Evolutionary conservation across 1,284 basidiomycete species (phyloP).

Genomic region (Coniferiporia sulphurascens): DNA sequence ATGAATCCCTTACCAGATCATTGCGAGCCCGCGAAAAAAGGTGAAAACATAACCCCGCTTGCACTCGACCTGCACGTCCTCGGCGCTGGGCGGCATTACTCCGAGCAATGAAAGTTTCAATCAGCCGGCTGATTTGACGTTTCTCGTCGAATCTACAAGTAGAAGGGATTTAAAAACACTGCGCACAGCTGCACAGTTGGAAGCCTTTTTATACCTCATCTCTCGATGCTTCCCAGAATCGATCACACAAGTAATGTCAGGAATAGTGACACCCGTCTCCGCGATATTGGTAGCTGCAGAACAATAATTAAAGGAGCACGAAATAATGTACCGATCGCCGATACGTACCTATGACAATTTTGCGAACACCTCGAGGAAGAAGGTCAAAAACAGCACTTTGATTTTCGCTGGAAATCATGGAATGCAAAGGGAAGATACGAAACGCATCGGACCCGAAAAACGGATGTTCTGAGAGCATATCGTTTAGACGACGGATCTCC

Average conservation of each 20-base stretch:
- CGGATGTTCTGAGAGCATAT: conserved; percentile 75
- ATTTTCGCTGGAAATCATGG: conserved; percentile 85
- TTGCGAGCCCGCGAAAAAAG: conserved; percentile 89
- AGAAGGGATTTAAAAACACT: conserved; percentile 17
- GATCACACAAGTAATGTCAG: conserved; percentile 97
- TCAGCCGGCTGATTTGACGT: conserved; percentile 88
- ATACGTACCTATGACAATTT: conserved; percentile 83
- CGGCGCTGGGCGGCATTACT: conserved; percentile 94
- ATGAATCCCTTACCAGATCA: conserved; percentile 43
- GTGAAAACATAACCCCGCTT: conserved; percentile 90
- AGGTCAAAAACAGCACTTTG: conserved; percentile 90
- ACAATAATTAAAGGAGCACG: conserved; percentile 5
- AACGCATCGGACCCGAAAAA: conserved; percentile 71
- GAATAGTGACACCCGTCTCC: conserved; percentile 96
- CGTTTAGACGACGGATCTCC: conserved; percentile 88
- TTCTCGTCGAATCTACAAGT: conserved; percentile 88
- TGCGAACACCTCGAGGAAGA: conserved; percentile 74
- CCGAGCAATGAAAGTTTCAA: conserved; percentile 90
- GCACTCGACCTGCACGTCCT: conserved; percentile 91
- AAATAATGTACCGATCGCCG: not conserved
- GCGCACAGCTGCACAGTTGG: conserved; percentile 2
- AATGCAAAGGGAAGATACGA: conserved; percentile 89
- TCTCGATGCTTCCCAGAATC: conserved; percentile 93
- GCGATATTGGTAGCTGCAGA: conserved; percentile 70
- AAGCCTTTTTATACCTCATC: conserved; percentile 62